Evolutionary conservation across 2,329 filamentous ascomycete species (phyloP), one percentile per base, ranked within the genome.

Genomic region (Elsinoe perseae): DNA sequence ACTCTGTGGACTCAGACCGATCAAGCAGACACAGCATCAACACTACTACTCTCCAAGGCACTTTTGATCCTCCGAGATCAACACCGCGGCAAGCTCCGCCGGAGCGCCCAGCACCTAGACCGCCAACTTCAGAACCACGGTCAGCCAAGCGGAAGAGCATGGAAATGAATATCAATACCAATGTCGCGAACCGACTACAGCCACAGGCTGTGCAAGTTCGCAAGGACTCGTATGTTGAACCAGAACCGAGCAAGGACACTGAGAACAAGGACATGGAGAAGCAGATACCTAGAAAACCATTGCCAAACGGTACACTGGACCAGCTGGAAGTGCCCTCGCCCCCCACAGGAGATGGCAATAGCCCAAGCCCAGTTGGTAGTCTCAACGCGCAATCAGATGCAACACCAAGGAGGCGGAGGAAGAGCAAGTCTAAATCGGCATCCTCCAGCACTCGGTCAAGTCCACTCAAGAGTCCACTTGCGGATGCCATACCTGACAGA

Each of bases 401-500:
- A 20, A 4, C 44, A 5, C 44, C 48, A 14, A 21, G 30, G 20
- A 36, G 16, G 6, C 52, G 18, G 14, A 38, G 23, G 32, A 52
- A 52, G 30, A 53, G 53, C 25, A 25, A 53, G 9, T 54, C 38
- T 9, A 40, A 25, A 23, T 56, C 53, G 8, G 36, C n/a, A 4
- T 52, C 48, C n/a, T 52, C 48, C 18, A 52, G 48, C 18, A 36
- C 48, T 23, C 25, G 48, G 18, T 36, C 48, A 21, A 52, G 48
- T 20, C 48, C 48, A 25, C 44, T 40, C 28, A 56, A 57, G 9
- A 64, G 62, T 42, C 63, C 62, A 5, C 68, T 69, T 32, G 57
- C 59, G 2, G 66, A 69, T 53, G 68, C 67, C 2, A 66, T 70
- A 18, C 68, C 68, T 9, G 63, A 62, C 7, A 58, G 68, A 23